Base-by-base conservation (phyloP, 148 eudicot genomes). In the Chenopodium suecicum region DNA sequence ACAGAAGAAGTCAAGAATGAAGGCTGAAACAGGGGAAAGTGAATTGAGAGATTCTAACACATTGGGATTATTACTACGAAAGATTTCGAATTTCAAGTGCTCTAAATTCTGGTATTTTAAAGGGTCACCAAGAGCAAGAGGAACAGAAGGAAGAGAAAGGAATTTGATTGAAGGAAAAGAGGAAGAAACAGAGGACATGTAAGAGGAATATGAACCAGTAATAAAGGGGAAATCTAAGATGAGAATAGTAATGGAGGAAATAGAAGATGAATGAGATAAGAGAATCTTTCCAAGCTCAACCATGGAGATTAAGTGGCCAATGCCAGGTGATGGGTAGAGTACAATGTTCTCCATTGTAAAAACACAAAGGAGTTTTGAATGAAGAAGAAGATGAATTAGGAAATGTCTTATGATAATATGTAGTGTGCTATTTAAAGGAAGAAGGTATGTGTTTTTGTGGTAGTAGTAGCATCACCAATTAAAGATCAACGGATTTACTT, bases 241-340 rank as follows among this genome's bases (percentile, higher is more conserved):
- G 82, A 88, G 84, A 84, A 90, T 84, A 22, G 77, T 63, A 44
- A 87, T 80, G 82, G 86, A 82, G 80, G 81, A 77, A 7, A 41
- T 41, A 41, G 85, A 87, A 6, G 81, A 84, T 67, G 83, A 76
- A 75, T 80, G 90, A 73, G 46, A 37, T 54, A 67, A 76, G 68
- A 85, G 75, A 17, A 82, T 78, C 41, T 89, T 91, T 0, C 83
- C 94, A 5, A 91, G 90, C 82, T 92, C 91, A 65, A 90, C 90
- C 91, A 90, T 88, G 66, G 94, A 82, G 37, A 88, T 83, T 10
- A 90, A 75, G 67, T 91, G 92, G 78, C 94, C 90, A n/a, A 89
- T 88, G 1, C 83, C 89, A 47, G 91, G 91, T 47, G 88, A 75
- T 9, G 93, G 90, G 75, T 87, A 91, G 1, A 90, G 12, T 32